Evolutionary conservation across 805 yeast species (phyloP), one percentile per base, ranked within the genome.

Genomic region (Myxozyma mucilagina): DNA sequence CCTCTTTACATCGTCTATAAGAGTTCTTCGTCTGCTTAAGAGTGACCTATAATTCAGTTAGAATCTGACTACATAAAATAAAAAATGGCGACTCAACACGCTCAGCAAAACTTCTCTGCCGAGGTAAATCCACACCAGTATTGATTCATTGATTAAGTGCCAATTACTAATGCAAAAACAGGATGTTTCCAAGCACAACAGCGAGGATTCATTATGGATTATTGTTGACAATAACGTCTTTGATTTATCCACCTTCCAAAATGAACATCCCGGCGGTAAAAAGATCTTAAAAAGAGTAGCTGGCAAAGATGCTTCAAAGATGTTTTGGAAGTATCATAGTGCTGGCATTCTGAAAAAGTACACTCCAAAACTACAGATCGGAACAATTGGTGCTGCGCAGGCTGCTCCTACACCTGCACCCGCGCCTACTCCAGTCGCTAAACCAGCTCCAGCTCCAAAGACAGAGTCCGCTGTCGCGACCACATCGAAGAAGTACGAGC

Each of bases 171-270:
- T 35, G 43, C 39, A 24, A 38, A 31, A 16, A 42, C 74, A 67
- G 52, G 89, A 91, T 73, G 84, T 91, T 56, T 80, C 85, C 36
- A 72, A 79, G 67, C 97, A 92, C 80, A 84, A 83, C 73, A 78
- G 84, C n/a, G 82, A 85, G 45, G 87, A 86, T 16, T 90, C 89
- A 68, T 76, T 90, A 47, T 93, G 97, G 96, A 84, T 93, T 79
- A 81, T 90, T 58, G 80, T 90, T 62, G 86, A 90, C 68, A 90
- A 87, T 60, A 85, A 86, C 67, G 70, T 93, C 5, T 90, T 86
- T 73, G 87, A 90, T 73, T 80, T 88, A 35, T 81, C 93, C 6
- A 76, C 78, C 38, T 91, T 92, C 74, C 78, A 87, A 57, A 80
- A 83, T 16, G 84, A 82, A 51, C 98, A 93, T 74, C 98, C 98